Evolutionary conservation across 2,329 filamentous ascomycete species (phyloP).

Genomic region (Alternaria atra): DNA sequence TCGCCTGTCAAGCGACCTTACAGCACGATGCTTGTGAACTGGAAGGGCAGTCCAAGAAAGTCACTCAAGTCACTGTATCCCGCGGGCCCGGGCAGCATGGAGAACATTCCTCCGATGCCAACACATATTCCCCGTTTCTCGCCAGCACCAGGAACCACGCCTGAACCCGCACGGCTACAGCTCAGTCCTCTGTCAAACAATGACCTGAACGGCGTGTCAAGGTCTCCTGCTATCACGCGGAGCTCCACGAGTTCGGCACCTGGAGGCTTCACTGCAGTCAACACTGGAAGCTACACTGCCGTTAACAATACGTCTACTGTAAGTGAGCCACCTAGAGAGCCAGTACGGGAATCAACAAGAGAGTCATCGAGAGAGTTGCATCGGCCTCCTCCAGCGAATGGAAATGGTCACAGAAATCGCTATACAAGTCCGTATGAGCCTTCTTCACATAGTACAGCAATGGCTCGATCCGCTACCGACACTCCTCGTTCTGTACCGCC

Average conservation of each 20-base stretch:
- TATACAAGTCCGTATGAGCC: constrained; percentile 46
- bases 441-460: constrained; percentile 24
- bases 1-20: constrained; percentile 43
- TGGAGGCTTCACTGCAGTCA: constrained; percentile 37
- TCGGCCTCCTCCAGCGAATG: constrained; percentile 17
- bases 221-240: constrained; percentile 21
- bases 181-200: constrained; percentile 42
- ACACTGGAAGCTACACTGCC: constrained; percentile 35
- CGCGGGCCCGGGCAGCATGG: constrained; percentile 31
- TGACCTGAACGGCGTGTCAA: constrained; percentile 38
- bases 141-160: constrained; percentile 24
- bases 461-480: constrained; percentile 22
- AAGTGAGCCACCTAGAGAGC: constrained; percentile 23
- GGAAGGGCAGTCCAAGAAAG: constrained; percentile 41
- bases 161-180: constrained; percentile 35
- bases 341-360: constrained; percentile 20
- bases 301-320: constrained; percentile 31
- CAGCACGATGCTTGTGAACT: constrained; percentile 36
- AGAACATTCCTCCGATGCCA: constrained; percentile 40
- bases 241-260: constrained; percentile 19
- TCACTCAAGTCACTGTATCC: constrained; percentile 37
- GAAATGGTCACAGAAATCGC: constrained; percentile 25
- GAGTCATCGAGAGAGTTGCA: constrained; percentile 23
- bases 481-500: constrained; percentile 26
- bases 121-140: constrained; percentile 31